Evolutionary conservation across 805 yeast genomes (phyloP).

Genomic region (Candida verbasci): DNA sequence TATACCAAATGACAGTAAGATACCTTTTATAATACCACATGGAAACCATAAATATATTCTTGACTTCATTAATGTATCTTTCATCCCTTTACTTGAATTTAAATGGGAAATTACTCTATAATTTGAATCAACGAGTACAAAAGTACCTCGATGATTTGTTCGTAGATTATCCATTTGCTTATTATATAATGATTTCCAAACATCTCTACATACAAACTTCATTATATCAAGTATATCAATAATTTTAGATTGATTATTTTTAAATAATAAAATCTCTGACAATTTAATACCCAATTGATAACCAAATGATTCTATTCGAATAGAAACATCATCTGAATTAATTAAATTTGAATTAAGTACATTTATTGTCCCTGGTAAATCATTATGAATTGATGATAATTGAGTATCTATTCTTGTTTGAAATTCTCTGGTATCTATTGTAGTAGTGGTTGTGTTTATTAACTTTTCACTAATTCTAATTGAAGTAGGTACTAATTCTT

Average conservation of each 20-base stretch:
- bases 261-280: constrained; percentile 45
- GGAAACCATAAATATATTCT: constrained; percentile 63
- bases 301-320: constrained; percentile 68
- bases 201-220: constrained; percentile 89
- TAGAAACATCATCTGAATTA: constrained; percentile 46
- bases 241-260: constrained; percentile 31
- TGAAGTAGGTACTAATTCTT: constrained; percentile 73
- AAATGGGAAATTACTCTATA: constrained; percentile 53
- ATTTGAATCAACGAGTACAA: constrained; percentile 67
- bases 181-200: constrained; percentile 75
- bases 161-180: constrained; percentile 90
- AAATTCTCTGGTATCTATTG: constrained; percentile 13
- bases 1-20: constrained; percentile 63
- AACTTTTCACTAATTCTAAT: constrained; percentile 55
- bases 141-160: constrained; percentile 87
- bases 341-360: constrained; percentile 32
- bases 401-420: constrained; percentile 24
- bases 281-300: constrained; percentile 60
- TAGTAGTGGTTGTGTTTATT: constrained; percentile 10
- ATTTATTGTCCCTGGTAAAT: constrained; percentile 40
- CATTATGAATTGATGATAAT: constrained; percentile 26
- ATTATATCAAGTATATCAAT: constrained; percentile 72
- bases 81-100: constrained; percentile 39
- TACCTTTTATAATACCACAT: constrained; percentile 72
- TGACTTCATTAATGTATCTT: constrained; percentile 42